Evolutionary conservation across 345 rosid species (phyloP), one percentile per base, ranked within the genome.

Genomic region (Gossypium ekmanianum): DNA sequence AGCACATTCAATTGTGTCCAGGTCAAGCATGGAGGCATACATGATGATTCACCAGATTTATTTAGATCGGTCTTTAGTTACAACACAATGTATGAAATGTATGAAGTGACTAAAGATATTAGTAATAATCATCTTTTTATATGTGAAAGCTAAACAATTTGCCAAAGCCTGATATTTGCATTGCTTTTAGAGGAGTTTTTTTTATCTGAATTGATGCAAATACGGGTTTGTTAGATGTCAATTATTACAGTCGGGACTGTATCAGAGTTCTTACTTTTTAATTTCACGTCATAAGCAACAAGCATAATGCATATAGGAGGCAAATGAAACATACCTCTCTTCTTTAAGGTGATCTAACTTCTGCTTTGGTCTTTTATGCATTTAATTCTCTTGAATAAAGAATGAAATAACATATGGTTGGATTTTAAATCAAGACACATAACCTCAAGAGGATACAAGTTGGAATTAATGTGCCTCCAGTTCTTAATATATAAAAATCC

Each of bases 391-490:
- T 61, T 59, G 58, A 73, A 59, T 61, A 26, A 73, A 61, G 76
- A 73, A 73, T 73, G 58, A 73, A 61, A 57, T 20, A 22, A 59
- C 41, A 26, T 4, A 59, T 1, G 16, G 13, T 26, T 26, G 13
- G 45, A 44, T 24, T 73, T 29, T 58, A 74, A 74, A 62, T 74
- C n/a, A 50, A 50, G 68, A 29, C 51, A 27, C 56, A 59, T 44
- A 72, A 72, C 11, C 11, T 22, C 39, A 8, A 41, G 61, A 52
- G 24, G 24, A 72, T 58, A 48, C 68, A 73, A 59, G 54, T 47
- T 16, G 68, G 39, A 43, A 57, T 20, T 14, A 26, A 24, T 14
- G 13, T 34, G 59, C 61, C 59, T 51, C 9, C 13, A 17, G 61
- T 44, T 51, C 22, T 17, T 13, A 51, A 68, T 44, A 66, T 47